Percentiles rank a stretch among this genome's conserved stretches.
Conservation (phyloP, 768 basidiomycete species). For the Suillus discolor region DNA sequence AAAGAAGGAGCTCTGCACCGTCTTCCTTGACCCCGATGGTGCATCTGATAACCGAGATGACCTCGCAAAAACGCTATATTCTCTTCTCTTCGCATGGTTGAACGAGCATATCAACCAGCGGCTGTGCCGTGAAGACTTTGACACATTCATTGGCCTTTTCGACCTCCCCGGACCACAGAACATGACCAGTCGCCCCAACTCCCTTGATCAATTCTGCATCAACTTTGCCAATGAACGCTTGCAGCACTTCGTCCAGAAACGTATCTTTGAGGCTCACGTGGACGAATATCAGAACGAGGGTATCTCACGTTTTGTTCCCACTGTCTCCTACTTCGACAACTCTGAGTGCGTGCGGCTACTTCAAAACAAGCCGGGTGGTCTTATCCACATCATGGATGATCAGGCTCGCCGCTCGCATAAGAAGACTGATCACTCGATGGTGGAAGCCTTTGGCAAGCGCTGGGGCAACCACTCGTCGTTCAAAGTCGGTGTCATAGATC, state of each 20-base stretch:
- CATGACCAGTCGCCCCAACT: constrained; percentile 84
- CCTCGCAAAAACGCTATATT: constrained; percentile 91
- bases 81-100: constrained; percentile 93
- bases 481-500: constrained; percentile 76
- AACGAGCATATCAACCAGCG: constrained; percentile 97
- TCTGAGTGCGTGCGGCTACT: constrained; percentile 85
- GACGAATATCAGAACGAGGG: constrained; percentile 86
- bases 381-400: constrained; percentile 98
- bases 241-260: constrained; percentile 79
- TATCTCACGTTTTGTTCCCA: constrained; percentile 67
- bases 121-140: constrained; percentile 91
- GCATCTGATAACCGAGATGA: constrained; percentile 93
- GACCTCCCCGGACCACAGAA: constrained; percentile 95
- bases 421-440: constrained; percentile 93
- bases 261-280: constrained; percentile 78
- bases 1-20: constrained; percentile 95
- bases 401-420: constrained; percentile 84
- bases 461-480: constrained; percentile 95
- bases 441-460: constrained; percentile 90
- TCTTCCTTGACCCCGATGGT: constrained; percentile 93
- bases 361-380: constrained; percentile 84
- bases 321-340: constrained; percentile 87
- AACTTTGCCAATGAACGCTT: constrained; percentile 96
- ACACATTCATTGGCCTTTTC: constrained; percentile 89
- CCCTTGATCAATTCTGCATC: constrained; percentile 94